Conservation (phyloP, 2,329 filamentous ascomycete genomes). For the Verticillium tricorpus region DNA sequence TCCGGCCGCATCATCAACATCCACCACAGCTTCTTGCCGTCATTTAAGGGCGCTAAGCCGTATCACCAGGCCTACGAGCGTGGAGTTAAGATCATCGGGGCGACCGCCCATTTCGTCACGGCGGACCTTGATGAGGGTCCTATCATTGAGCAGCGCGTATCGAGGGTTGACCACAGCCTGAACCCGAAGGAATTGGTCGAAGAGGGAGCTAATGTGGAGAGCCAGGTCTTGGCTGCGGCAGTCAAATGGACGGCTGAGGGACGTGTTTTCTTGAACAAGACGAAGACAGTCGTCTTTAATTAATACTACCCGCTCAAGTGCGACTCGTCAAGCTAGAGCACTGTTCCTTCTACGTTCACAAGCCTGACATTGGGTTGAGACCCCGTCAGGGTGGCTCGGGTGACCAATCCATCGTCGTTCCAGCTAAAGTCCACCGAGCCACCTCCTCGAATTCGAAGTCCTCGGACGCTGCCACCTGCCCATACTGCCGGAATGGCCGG, state of each 20-base stretch:
- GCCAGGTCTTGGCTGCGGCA: conserved; percentile 73
- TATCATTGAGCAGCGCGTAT: conserved; percentile 81
- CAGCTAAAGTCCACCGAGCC: conserved; percentile 37
- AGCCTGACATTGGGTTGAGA: conserved; percentile 9
- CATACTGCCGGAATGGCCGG: conserved; percentile 41
- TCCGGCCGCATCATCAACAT: conserved; percentile 88
- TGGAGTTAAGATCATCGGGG: conserved; percentile 84
- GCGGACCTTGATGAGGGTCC: conserved; percentile 81
- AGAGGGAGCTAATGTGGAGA: conserved; percentile 80
- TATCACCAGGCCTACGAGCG: conserved; percentile 86
- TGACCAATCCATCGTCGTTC: conserved; percentile 31
- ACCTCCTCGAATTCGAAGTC: conserved; percentile 39
- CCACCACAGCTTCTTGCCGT: conserved; percentile 81
- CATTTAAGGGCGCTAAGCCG: conserved; percentile 83
- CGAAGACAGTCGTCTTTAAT: conserved; percentile 75
- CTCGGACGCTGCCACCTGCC: conserved; percentile 37
- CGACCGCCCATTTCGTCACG: conserved; percentile 82
- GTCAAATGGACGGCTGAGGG: conserved; percentile 82
- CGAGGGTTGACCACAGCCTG: conserved; percentile 72
- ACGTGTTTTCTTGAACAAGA: conserved; percentile 71
- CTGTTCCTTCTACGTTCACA: conserved; percentile 9
- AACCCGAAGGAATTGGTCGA: conserved; percentile 71
- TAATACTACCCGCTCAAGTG: conserved; percentile 13
- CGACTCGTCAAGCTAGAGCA: not conserved
- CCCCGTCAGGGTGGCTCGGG: not conserved